Base-by-base conservation (phyloP, 1,139 yeast genomes). In the Taphrina wiesneri region DNA sequence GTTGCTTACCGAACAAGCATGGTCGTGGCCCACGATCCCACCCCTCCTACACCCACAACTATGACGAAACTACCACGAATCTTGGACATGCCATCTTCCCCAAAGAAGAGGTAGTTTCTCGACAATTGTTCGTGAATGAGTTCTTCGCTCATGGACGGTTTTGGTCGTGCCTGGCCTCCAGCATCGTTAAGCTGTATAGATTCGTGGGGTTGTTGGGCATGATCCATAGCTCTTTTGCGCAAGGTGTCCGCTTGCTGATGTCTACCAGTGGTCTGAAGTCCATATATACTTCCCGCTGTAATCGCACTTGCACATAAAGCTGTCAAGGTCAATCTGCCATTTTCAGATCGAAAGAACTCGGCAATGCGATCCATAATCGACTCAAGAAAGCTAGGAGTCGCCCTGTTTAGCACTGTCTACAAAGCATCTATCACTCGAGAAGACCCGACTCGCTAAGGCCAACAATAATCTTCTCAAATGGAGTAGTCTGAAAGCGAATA, bases 1-100 rank as follows among this genome's bases (percentile, higher is more conserved):
- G 6, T 6, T 39, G 28, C 49, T 45, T 45, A 45, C 49, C 99
- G 84, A 0, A 89, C 89, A 68, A 93, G 81, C 90, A 95, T 90
- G 1, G 96, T 88, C 6, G 91, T 88, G 11, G 88, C 96, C 95
- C 97, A 92, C 0, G 98, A 91, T 1, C 99, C 99, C 41, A 93
- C 99, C 56, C 99, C 99, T 63, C 99, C 99, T 9, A 93, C 96
- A 32, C 99, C 99, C n/a, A 93, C 97, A 19, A 93, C 88, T 2
- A 90, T 87, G 1, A 93, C 84, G 68, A 85, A 82, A 72, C 90
- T 87, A n/a, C 80, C 76, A 67, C 96, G 84, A 23, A 93, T 83
- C 69, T 84, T 85, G n/a, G 78, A 76, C 84, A 90, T 85, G 0
- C 97, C 98, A 21, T 86, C 88, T 61, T 87, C 88, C 1, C 96